Evolutionary conservation across 345 rosid genomes (phyloP).

Genomic region (Iberis pinnata): DNA sequence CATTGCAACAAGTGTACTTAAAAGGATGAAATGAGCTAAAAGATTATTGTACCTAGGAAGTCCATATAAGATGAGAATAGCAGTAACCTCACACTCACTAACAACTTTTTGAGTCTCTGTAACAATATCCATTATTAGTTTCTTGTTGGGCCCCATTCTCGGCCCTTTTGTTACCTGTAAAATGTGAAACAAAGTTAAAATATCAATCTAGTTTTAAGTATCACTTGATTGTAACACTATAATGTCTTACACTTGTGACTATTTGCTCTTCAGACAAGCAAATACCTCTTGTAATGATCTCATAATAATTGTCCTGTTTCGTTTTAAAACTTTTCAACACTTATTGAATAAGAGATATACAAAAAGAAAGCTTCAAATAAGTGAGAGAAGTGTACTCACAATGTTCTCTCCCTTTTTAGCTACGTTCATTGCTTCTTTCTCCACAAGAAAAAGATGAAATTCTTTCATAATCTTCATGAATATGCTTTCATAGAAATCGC

Average conservation of each 20-base stretch:
- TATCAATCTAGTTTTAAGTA: background rate
- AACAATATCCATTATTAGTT: conserved; percentile 38
- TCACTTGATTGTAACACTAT: background rate
- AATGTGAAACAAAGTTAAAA: conserved; percentile 13
- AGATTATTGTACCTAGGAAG: conserved; percentile 42
- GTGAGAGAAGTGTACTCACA: conserved; percentile 33
- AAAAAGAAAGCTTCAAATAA: background rate
- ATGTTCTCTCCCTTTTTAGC: conserved; percentile 68
- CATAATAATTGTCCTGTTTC: conserved; percentile 61
- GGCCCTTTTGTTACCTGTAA: conserved; percentile 38
- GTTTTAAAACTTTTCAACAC: background rate
- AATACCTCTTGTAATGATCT: conserved; percentile 76
- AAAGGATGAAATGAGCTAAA: no score
- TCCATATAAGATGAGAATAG: conserved; percentile 84
- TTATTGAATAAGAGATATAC: background rate
- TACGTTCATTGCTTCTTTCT: conserved; percentile 71
- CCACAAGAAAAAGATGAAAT: conserved; percentile 75
- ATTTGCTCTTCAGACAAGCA: conserved; percentile 80
- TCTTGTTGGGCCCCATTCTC: conserved; percentile 43
- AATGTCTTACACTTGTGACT: conserved; percentile 50
- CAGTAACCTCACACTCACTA: conserved; percentile 72
- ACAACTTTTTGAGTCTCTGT: conserved; percentile 60
- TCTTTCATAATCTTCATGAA: conserved; percentile 57
- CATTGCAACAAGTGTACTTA: no score
- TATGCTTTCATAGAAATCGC: conserved; percentile 73